Conservation (phyloP, 495 filamentous ascomycete genomes). For the Aspergillus sclerotiicarbonarius region DNA sequence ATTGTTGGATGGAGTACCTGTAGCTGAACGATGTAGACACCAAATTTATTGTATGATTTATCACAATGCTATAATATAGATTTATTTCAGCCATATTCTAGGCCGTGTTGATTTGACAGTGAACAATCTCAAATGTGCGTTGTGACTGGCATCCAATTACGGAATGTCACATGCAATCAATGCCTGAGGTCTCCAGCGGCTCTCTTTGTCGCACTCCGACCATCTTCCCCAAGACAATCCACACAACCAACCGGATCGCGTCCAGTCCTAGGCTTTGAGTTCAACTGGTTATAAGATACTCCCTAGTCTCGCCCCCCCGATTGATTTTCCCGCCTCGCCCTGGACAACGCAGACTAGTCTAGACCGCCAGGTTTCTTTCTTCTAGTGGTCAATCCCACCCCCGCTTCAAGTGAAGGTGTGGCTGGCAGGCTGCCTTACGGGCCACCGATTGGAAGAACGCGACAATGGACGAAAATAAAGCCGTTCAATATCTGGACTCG, state of each 20-base stretch:
- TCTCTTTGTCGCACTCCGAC: background rate
- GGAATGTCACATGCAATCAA: constrained; percentile 4
- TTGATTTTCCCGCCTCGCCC: constrained; percentile 2
- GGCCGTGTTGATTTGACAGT: too few relatives aligned
- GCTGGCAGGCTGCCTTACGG: background rate
- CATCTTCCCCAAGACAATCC: background rate
- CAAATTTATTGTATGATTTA: too few relatives aligned
- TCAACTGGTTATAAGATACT: constrained; percentile 1
- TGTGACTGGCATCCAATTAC: background rate
- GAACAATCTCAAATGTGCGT: too few relatives aligned
- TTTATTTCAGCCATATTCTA: too few relatives aligned
- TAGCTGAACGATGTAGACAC: too few relatives aligned
- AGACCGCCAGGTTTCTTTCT: constrained; percentile 8
- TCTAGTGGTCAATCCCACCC: constrained; percentile 9
- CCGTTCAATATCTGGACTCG: constrained; percentile 43
- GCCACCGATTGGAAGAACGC: background rate
- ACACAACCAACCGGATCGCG: constrained; percentile 7
- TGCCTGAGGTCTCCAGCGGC: constrained; percentile 9
- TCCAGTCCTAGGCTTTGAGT: background rate
- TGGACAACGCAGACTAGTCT: constrained; percentile 12
- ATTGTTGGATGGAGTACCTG: too few relatives aligned
- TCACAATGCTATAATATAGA: too few relatives aligned
- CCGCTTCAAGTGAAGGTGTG: constrained; percentile 1
- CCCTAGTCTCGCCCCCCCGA: background rate
- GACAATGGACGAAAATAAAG: constrained; percentile 42